These are phyloP conservation scores for Globisporangium okanoganense DNA, from an alignment of 352 stramenopile genomes.

Conservation along the genomic window DNA sequence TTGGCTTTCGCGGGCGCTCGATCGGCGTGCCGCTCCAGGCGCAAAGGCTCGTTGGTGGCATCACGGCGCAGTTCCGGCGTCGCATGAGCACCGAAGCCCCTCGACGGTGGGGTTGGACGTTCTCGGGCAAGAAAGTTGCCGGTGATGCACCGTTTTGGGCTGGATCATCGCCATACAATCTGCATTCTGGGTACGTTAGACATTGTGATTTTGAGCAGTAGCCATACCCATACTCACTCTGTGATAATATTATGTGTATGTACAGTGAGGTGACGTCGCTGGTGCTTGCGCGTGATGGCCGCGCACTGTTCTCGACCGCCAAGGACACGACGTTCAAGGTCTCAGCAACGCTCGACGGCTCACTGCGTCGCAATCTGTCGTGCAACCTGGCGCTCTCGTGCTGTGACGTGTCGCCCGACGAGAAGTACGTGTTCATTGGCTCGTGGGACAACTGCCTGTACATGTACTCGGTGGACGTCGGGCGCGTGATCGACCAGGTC, in stretches of 20 bases:
- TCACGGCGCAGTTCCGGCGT: conserved; percentile 73
- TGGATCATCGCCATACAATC: conserved; percentile 57
- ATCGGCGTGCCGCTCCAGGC: conserved; percentile 71
- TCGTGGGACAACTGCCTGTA: conserved; percentile 84
- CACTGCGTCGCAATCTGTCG: conserved; percentile 60
- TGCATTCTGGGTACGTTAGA: conserved; percentile 57
- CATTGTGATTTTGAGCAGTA: not conserved
- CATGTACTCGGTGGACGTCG: conserved; percentile 86
- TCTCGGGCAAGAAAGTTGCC: conserved; percentile 34
- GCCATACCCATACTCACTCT: not conserved
- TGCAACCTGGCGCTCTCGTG: conserved; percentile 77
- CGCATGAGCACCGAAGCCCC: conserved; percentile 69
- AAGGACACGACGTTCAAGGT: conserved; percentile 82
- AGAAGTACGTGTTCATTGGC: conserved; percentile 83
- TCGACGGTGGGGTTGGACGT: conserved; percentile 69
- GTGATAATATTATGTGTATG: not conserved
- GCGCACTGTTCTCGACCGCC: conserved; percentile 64
- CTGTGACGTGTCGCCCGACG: conserved; percentile 72
- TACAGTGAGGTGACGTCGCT: conserved; percentile 68
- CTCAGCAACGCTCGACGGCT: conserved; percentile 60
- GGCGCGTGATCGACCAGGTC: conserved; percentile 76
- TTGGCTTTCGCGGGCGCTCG: conserved; percentile 60
- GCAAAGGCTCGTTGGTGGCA: conserved; percentile 63
- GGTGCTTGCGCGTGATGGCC: conserved; percentile 50
- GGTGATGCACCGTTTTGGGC: conserved; percentile 51